Base-by-base conservation (phyloP, 176 grass and related monocot species). In the barley (Hordeum vulgare) region DNA sequence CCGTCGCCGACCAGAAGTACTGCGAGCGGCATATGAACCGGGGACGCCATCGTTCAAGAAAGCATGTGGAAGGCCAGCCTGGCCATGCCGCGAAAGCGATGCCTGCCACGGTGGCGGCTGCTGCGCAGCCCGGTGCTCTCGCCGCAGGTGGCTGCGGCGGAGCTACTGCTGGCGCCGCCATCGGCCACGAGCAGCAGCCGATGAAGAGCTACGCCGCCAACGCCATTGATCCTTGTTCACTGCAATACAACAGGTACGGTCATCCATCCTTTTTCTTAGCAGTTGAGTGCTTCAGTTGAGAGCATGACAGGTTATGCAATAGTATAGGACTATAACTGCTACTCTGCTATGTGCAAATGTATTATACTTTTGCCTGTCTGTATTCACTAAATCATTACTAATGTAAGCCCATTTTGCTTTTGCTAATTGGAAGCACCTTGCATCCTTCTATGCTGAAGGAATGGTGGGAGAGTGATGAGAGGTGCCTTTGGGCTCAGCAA, bases 11-110 rank as follows among this genome's bases (percentile, higher is more conserved):
- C 85, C 96, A 98, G 80, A 98, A 98, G 90, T 98, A 98, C 85
- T 98, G 96, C 15, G 96, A 98, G 89, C 91, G 93, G 66, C 96
- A 98, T 81, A 95, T 98, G 87, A 95, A 98, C 93, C 88, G 96
- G 59, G 96, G 96, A 84, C 93, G 93, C 93, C 96, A 98, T 83
- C 96, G 96, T 98, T 98, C 96, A 98, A 98, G 96, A 98, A 98
- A 98, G 96, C 96, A 98, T 98, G 96, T 98, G 96, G 96, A 98
- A 98, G 86, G 85, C 87, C 89, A 88, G 80, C 75, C 92, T 81
- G 90, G 91, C 96, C 93, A 89, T 95, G 92, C 95, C 60, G 92
- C 85, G 76, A 93, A 97, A 91, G 86, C 86, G 42, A 91, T 86
- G 89, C 84, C 90, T 31, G 72, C 65, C 81, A 80, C 76, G 61